Evolutionary conservation across 2,329 filamentous ascomycete species (phyloP).

Genomic region (Onygena corvina): DNA sequence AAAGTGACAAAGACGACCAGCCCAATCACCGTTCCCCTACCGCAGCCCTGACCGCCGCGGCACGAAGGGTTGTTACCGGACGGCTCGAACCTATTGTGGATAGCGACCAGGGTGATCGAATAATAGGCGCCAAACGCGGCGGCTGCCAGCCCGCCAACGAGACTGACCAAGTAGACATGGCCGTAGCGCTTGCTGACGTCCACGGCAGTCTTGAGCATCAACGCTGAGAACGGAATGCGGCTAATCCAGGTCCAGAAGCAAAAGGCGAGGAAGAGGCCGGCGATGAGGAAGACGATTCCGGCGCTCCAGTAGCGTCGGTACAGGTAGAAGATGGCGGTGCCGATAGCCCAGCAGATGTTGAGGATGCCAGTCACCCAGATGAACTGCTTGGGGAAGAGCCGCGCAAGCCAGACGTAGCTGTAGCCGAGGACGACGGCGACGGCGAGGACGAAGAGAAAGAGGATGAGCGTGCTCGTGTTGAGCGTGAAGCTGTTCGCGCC

Average conservation of each 20-base stretch:
- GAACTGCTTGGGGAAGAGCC: conserved; percentile 73
- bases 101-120: conserved; percentile 68
- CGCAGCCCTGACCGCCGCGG: conserved; percentile 48
- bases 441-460: conserved; percentile 47
- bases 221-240: conserved; percentile 76
- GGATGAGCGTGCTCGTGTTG: conserved; percentile 70
- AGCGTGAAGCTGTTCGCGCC: conserved; percentile 55
- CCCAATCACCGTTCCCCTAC: conserved; percentile 66
- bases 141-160: conserved; percentile 67
- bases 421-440: conserved; percentile 60
- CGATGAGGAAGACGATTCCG: conserved; percentile 53
- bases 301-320: conserved; percentile 64
- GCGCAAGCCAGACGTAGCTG: conserved; percentile 62
- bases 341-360: conserved; percentile 74
- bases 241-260: conserved; percentile 83
- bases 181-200: conserved; percentile 74
- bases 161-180: conserved; percentile 74
- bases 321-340: conserved; percentile 76
- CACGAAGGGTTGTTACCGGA: conserved; percentile 43
- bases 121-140: conserved; percentile 75
- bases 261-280: conserved; percentile 30
- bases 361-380: conserved; percentile 88
- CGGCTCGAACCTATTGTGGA: conserved; percentile 76
- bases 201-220: conserved; percentile 79
- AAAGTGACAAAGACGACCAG: conserved; percentile 80